A percentile compares a stretch with the other conserved stretches of the same genome.
phyloP scores from a whole-genome alignment of 2,329 filamentous ascomycete species.

The Cytospora schulzeri region DNA sequence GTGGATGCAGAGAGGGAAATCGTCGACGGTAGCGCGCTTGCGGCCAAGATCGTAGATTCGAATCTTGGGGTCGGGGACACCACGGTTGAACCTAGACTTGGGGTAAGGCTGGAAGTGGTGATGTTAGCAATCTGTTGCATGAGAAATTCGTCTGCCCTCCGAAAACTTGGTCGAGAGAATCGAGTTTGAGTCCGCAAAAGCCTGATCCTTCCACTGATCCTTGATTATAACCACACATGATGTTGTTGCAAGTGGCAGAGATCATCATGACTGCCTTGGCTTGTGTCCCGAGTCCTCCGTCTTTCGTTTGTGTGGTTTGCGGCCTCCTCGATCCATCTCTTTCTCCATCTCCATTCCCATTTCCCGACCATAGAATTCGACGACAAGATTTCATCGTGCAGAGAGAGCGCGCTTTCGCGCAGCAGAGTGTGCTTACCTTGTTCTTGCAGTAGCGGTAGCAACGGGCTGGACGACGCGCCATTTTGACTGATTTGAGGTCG shows the following conservation, averaged over 20 bases:
- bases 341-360: not conserved
- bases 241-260: not conserved
- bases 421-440: constrained; percentile 70
- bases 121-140: constrained; percentile 51
- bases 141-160: not conserved
- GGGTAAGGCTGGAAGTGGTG: constrained; percentile 80
- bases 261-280: not conserved
- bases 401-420: not conserved
- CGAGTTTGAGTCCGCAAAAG: constrained; percentile 8
- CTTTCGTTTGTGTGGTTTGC: not conserved
- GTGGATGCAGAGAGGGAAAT: constrained; percentile 99
- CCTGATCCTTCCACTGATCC: not conserved
- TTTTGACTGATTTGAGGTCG: constrained; percentile 70
- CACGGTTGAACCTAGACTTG: constrained; percentile 99
- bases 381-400: not conserved
- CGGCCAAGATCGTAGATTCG: constrained; percentile 99
- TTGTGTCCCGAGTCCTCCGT: not conserved
- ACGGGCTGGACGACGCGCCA: constrained; percentile 98
- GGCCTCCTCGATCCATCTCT: not conserved
- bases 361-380: constrained; percentile 1
- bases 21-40: constrained; percentile 98
- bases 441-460: constrained; percentile 99
- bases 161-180: not conserved
- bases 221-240: not conserved
- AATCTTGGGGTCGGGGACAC: constrained; percentile 85